Base-by-base conservation (phyloP, 2,329 filamentous ascomycete genomes). In the Cordyceps fumosorosea region DNA sequence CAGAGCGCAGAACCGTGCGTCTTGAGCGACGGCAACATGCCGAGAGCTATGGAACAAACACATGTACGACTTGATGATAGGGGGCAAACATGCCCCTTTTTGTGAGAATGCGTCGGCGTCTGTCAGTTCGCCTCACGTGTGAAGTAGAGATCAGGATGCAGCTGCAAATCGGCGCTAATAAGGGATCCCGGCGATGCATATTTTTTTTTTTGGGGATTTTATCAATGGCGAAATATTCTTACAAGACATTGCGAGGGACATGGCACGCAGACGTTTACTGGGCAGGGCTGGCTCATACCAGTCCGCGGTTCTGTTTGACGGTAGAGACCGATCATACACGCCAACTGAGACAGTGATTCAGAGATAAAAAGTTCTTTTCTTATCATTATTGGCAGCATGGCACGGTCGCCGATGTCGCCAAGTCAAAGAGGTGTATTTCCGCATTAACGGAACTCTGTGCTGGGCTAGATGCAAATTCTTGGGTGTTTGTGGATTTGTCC, bases 321-420 rank as follows among this genome's bases (percentile, higher is more conserved):
- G 34, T 37, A 37, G 34, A 37, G 34, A 37, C 34, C 34, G 34
- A 37, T 37, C 34, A 37, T 44, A 20, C 42, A n/a, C 16, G 5
- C 42, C 42, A 32, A 47, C 24, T 45, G 54, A 56, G 54, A 56
- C 54, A 47, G 18, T 29, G 54, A 56, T 45, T 56, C 54, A 56
- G 34, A 29, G 7, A 29, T 29, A 7, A 5, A 29, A 7, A 29
- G 34, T 37, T 37, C 34, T 14, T 37, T 37, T 37, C 11, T 37
- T 32, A 32, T 32, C 29, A 32, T 32, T 32, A 32, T 32, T 32
- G 8, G 29, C 10, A 12, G 14, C n/a, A 44, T n/a, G 40, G 40
- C 18, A 44, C 18, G 40, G 40, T n/a, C 18, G 40, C 34, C 11
- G 40, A n/a, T 44, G 14, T 44, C 5, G 16, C 40, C 6, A n/a